Evolutionary conservation across 2,329 filamentous ascomycete species (phyloP), one percentile per base, ranked within the genome.

Genomic region (Chlorencoelia australis): DNA sequence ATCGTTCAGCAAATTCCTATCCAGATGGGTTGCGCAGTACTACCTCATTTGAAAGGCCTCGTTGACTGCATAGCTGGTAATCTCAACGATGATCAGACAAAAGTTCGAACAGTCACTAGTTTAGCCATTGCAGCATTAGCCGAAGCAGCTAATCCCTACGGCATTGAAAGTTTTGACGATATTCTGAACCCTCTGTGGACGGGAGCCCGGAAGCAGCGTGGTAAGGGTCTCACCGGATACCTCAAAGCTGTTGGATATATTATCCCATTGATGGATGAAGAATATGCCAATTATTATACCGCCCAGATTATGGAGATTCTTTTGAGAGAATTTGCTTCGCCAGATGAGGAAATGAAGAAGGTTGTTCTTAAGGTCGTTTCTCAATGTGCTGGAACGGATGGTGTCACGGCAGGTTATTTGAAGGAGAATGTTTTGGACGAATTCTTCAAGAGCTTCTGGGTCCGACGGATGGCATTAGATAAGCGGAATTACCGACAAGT

Each of bases 261-360:
- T 55, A 96, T 98, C 45, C 91, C 91, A 4, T 73, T 98, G 35
- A 98, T 98, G 91, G 91, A 98, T 64, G 91, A 98, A 62, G 91
- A 98, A 57, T 96, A 95, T 59, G 89, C 91, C 62, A 96, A 95
- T 59, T 98, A 98, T 65, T 98, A 98, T 56, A 96, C 91, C 7
- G 85, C 79, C 49, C 88, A 98, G 60, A 95, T 98, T 53, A 96
- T 98, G 89, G 91, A 96, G 60, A 96, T 96, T 53, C 67, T 98
- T 10, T 75, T 96, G 19, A 79, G 91, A 52, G 91, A 98, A 57
- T 98, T 98, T 55, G 83, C 87, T 5, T 95, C 89, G 1, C 91
- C 91, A 0, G 91, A 98, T 48, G 91, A 98, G 61, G 91, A 98
- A 62, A 98, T 98, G 91, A 98, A 96, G 66, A 98, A 98, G 66